phyloP scores from a whole-genome alignment of 257 asterid genomes.

The Fraxinus anomala region DNA sequence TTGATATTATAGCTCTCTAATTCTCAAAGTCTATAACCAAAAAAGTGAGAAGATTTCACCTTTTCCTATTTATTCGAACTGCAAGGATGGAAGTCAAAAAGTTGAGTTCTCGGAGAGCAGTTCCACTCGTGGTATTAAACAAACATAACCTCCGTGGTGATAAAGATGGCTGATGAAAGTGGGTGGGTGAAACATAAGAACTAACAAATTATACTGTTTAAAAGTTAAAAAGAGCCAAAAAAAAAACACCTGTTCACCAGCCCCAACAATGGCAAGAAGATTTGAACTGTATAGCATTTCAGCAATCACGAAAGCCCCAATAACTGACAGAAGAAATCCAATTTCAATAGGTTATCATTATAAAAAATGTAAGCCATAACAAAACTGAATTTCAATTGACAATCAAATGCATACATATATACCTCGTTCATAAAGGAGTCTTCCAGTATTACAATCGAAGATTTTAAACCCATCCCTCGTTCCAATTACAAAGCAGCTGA shows the following conservation, averaged over 20 bases:
- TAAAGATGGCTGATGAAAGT: slow-evolving; percentile 66
- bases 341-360: slow-evolving; percentile 4
- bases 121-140: slow-evolving; percentile 68
- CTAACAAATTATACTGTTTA: background rate
- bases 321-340: slow-evolving; percentile 44
- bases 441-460: slow-evolving; percentile 72
- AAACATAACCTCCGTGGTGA: slow-evolving; percentile 89
- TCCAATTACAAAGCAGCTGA: slow-evolving; percentile 88
- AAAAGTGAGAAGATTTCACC: slow-evolving; percentile 41
- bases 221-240: background rate
- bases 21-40: slow-evolving; percentile 14
- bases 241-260: slow-evolving; percentile 77
- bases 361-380: background rate
- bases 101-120: slow-evolving; percentile 74
- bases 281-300: slow-evolving; percentile 88
- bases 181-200: slow-evolving; percentile 24
- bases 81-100: slow-evolving; percentile 92
- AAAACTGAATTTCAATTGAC: background rate
- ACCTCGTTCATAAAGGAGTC: slow-evolving; percentile 85
- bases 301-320: slow-evolving; percentile 78
- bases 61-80: slow-evolving; percentile 69
- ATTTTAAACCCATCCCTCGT: slow-evolving; percentile 76
- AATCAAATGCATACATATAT: background rate
- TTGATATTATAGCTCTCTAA: slow-evolving; percentile 5
- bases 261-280: slow-evolving; percentile 91